Base-by-base conservation (phyloP, 2,329 filamentous ascomycete species). In the Cyphellophora europaea region DNA sequence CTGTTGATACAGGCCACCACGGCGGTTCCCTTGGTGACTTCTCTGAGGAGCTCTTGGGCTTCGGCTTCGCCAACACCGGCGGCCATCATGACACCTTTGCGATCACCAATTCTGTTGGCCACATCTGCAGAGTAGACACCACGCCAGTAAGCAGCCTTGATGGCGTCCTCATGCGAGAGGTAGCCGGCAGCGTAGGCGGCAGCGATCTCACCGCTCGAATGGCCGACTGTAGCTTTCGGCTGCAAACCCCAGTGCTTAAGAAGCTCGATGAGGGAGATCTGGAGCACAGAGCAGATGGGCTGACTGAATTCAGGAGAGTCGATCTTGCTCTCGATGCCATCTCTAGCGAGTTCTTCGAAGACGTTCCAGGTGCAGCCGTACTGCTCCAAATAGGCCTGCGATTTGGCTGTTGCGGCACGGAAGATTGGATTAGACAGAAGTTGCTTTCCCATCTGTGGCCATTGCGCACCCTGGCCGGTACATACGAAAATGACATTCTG, bases 1-100 rank as follows among this genome's bases (percentile, higher is more conserved):
- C 53, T 56, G 41, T 65, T 66, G 19, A 57, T 44, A 30, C 59
- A 65, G 2, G 58, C 64, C n/a, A 62, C 48, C 14, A 43, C 34
- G 27, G 30, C 29, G 25, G 41, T 30, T 4, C 51, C 51, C 29
- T 23, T 17, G 10, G 37, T 30, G 28, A 44, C 25, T 10, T 5
- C 6, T 25, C 21, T 25, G 39, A 30, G 28, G 37, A 19, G 18
- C 35, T 37, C 16, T 46, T 44, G 5, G 41, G 33, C 36, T 46
- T 45, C 8, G 35, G 41, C 31, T 38, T 42, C 12, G 41, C 32
- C 19, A 5, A 50, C 23, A 10, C 52, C 53, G 32, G 50, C 43
- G 12, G 54, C 53, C 30, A 53, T 41, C 55, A 58, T 57, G 3
- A 40, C 43, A 8, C 53, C 50, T 17, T 51, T 42, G 33, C 36